These are phyloP conservation scores for Nepenthes alata DNA, from an alignment of 179 eudicot genomes.

Conservation along the genomic window DNA sequence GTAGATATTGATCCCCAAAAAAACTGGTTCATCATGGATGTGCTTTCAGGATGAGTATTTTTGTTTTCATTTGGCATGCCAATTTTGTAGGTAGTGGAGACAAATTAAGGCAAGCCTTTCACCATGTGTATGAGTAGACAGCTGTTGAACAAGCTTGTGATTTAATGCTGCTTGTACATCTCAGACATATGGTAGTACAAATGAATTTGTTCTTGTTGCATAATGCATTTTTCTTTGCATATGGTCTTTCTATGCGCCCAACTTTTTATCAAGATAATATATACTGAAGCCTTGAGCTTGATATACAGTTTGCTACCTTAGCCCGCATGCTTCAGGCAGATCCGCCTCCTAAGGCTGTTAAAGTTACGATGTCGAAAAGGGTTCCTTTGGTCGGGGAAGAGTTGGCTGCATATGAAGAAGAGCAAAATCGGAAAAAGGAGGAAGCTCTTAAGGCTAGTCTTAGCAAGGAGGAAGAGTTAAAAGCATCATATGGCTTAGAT, in stretches of 20 bases:
- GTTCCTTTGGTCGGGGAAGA: constrained; percentile 96
- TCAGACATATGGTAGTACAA: neutral
- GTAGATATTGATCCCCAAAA: no score
- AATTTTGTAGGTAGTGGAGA: no score
- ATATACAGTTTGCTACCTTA: constrained; percentile 62
- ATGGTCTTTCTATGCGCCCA: neutral
- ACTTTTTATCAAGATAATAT: no score
- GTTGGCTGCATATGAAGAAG: constrained; percentile 91
- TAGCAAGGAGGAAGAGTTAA: constrained; percentile 72
- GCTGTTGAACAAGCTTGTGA: neutral
- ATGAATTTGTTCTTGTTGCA: neutral
- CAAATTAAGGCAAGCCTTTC: no score
- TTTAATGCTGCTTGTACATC: no score
- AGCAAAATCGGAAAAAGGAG: constrained; percentile 78
- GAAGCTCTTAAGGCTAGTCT: constrained; percentile 84
- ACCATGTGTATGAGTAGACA: no score
- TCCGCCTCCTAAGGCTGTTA: constrained; percentile 99
- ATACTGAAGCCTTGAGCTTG: constrained; percentile 2
- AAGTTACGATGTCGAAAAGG: constrained; percentile 77
- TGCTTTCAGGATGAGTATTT: no score
- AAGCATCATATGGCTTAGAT: constrained; percentile 40
- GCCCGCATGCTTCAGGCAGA: constrained; percentile 97
- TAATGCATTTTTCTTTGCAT: neutral
- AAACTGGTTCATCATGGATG: no score
- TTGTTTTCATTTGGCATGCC: no score